Evolutionary conservation across 1,284 basidiomycete species (phyloP), one percentile per base, ranked within the genome.

Genomic region (Heterobasidion annosum): DNA sequence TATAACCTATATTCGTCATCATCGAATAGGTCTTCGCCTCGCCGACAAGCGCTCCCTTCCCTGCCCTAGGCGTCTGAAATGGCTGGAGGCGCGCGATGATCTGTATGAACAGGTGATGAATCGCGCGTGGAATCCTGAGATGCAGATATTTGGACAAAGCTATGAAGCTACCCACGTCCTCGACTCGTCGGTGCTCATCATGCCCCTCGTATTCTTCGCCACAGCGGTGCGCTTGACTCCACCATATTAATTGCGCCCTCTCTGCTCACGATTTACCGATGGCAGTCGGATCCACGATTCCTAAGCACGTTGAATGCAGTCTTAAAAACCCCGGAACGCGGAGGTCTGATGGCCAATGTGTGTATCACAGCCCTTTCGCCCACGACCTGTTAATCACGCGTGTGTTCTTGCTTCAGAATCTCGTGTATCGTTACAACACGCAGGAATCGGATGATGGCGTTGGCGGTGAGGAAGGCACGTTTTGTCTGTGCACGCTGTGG

Each of bases 391-490:
- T 7, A 13, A 33, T 42, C 12, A 45, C n/a, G 15, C n/a, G 34
- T 12, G 15, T 5, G 12, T 15, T 33, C 8, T 43, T 25, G 48
- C 2, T 54, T 6, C 57, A 85, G 83, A 81, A 80, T 57, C 72
- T 88, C 8, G 87, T 91, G 5, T 91, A 83, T 62, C 81, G 89
- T 1, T 93, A 92, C 64, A 91, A 96, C 64, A 85, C 89, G 10
- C 70, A 67, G 34, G 87, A 88, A 66, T 81, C 89, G 0, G 85
- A 91, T 56, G 94, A 96, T 64, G 94, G 93, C 7, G 91, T 96
- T 16, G 93, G 93, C 5, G 93, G 94, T 1, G 91, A 93, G 60
- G 93, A 94, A 69, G 93, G 93, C 8, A 90, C 86, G 0, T 90
- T 90, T 67, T 88, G 86, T 60, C 68, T 90, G 18, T 90, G 87